Evolutionary conservation across 2,329 filamentous ascomycete genomes (phyloP).

Genomic region (Pleomassaria siparia): DNA sequence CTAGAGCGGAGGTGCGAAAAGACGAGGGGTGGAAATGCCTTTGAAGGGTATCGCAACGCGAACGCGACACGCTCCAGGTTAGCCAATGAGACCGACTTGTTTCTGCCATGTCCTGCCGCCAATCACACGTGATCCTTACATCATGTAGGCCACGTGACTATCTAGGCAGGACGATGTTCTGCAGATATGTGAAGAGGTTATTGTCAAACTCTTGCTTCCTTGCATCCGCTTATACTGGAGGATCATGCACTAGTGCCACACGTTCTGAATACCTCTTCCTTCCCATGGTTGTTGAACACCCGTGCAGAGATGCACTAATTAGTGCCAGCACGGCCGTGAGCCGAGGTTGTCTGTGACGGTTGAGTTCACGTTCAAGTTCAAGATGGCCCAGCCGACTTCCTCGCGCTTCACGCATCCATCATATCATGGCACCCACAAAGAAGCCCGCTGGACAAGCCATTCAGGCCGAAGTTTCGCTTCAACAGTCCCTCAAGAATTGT

Average conservation of each 20-base stretch:
- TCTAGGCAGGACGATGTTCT: no score
- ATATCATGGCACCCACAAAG: conserved; percentile 40
- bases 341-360: conserved; percentile 19
- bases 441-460: conserved; percentile 55
- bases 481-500: conserved; percentile 84
- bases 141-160: no score
- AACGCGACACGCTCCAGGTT: conserved; percentile 1
- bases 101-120: no score
- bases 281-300: no score
- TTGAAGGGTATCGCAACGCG: neutral
- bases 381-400: conserved; percentile 6
- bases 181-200: no score
- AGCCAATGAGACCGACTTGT: no score
- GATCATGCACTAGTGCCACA: no score
- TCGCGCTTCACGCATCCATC: conserved; percentile 8
- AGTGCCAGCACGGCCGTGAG: no score
- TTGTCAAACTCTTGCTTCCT: no score
- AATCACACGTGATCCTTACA: neutral
- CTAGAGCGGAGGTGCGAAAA: neutral
- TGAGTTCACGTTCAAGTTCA: conserved; percentile 1
- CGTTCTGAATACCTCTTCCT: no score
- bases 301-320: no score
- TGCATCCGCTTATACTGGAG: no score
- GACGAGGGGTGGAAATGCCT: neutral
- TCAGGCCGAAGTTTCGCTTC: conserved; percentile 79